A percentile compares a stretch with the other conserved stretches of the same genome.
phyloP scores from a whole-genome alignment of 164 flowering plant species.

The Cinnamomum chago region DNA sequence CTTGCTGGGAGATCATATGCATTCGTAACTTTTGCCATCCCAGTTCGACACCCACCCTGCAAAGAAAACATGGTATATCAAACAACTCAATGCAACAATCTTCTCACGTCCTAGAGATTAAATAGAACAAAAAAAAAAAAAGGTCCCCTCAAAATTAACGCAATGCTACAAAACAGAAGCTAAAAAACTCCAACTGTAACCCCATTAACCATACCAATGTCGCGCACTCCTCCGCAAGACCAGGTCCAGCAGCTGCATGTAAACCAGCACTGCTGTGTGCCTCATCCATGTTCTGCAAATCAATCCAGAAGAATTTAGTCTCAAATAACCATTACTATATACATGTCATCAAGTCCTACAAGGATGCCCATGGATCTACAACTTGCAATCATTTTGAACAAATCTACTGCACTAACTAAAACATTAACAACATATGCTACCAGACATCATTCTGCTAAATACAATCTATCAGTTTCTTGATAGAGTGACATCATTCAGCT shows the following conservation, averaged over 20 bases:
- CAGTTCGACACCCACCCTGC: constrained; percentile 98
- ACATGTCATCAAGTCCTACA: neutral
- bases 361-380: neutral
- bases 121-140: too few species aligned
- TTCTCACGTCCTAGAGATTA: too few species aligned
- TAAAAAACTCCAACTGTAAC: neutral
- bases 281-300: constrained; percentile 75
- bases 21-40: constrained; percentile 97
- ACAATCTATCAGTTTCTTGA: too few species aligned
- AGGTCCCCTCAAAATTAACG: neutral
- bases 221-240: constrained; percentile 94
- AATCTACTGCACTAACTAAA: neutral
- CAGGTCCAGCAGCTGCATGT: constrained; percentile 98
- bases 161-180: neutral
- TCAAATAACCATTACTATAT: neutral
- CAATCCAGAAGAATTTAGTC: neutral
- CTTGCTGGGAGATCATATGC: constrained; percentile 99
- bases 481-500: too few species aligned
- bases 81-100: neutral
- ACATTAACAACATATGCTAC: too few species aligned
- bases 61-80: constrained; percentile 11
- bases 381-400: neutral
- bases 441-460: too few species aligned
- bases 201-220: constrained; percentile 49
- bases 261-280: constrained; percentile 95